These are phyloP conservation scores for Alternaria infectoria DNA, from an alignment of 2,329 filamentous ascomycete genomes.

Conservation along the genomic window DNA sequence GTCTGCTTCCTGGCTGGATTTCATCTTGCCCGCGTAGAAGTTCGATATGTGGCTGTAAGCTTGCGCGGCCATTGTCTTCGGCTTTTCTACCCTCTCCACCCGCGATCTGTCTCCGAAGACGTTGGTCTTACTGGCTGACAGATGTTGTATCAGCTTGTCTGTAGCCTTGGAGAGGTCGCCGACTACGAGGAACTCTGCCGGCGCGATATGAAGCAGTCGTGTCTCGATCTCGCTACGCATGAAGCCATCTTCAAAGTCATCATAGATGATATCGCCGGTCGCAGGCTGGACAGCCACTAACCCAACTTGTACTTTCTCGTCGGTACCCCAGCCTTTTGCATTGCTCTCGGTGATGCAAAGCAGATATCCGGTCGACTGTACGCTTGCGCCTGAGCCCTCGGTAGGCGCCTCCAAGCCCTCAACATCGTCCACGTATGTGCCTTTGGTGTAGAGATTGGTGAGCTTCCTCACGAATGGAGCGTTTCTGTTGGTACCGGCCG, in stretches of 20 bases:
- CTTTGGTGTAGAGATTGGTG: conserved; percentile 97
- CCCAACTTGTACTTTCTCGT: conserved; percentile 92
- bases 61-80: conserved; percentile 82
- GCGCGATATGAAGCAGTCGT: conserved; percentile 90
- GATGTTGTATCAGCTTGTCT: conserved; percentile 87
- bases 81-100: conserved; percentile 77
- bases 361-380: conserved; percentile 78
- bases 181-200: conserved; percentile 92
- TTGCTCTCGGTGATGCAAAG: conserved; percentile 89
- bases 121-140: conserved; percentile 86
- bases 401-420: conserved; percentile 70
- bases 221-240: conserved; percentile 98
- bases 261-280: conserved; percentile 94
- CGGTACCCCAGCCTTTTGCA: conserved; percentile 79
- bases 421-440: conserved; percentile 93
- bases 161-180: conserved; percentile 89
- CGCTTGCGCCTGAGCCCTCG: conserved; percentile 60
- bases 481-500: conserved; percentile 92
- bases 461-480: conserved; percentile 90
- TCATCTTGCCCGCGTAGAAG: conserved; percentile 89
- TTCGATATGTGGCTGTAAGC: conserved; percentile 87
- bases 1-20: conserved; percentile 49
- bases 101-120: conserved; percentile 90
- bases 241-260: conserved; percentile 95
- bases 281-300: conserved; percentile 93